Percentiles rank a stretch among this genome's conserved stretches.
These are phyloP conservation scores for Zygoascus ofunaensis DNA, from an alignment of 805 yeast genomes.

Conservation along the genomic window DNA sequence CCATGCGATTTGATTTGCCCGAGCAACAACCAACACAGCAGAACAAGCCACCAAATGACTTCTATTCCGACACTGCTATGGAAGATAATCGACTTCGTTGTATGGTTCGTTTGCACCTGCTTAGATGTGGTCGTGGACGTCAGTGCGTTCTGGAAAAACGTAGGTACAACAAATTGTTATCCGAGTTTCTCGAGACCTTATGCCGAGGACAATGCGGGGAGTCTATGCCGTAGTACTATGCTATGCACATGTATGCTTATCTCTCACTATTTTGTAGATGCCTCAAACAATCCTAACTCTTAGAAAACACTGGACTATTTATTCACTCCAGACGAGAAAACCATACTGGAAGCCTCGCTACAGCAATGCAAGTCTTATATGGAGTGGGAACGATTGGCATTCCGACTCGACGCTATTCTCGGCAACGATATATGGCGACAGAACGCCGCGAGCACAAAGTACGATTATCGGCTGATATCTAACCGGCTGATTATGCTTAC, in stretches of 20 bases:
- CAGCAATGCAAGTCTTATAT: conserved; percentile 44
- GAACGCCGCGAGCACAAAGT: conserved; percentile 69
- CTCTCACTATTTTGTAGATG: neutral
- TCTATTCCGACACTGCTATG: neutral
- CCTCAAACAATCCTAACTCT: neutral
- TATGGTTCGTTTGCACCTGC: conserved; percentile 5
- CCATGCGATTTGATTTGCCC: no score
- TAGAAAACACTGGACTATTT: conserved; percentile 11
- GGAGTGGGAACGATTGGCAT: conserved; percentile 53
- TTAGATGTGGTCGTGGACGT: conserved; percentile 16
- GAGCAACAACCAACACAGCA: neutral
- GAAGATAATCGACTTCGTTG: conserved; percentile 7
- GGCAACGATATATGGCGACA: conserved; percentile 48
- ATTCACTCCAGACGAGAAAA: conserved; percentile 17
- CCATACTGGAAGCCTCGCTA: conserved; percentile 18
- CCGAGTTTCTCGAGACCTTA: neutral
- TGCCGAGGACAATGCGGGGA: conserved; percentile 3
- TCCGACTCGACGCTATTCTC: conserved; percentile 34
- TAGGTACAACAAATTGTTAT: conserved; percentile 6
- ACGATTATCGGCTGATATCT: conserved; percentile 75
- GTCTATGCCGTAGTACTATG: neutral
- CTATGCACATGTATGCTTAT: no score
- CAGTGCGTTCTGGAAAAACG: conserved; percentile 20
- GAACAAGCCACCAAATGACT: no score
- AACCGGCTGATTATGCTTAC: conserved; percentile 57